A percentile compares a stretch with the other conserved stretches of the same genome.
Conservation (phyloP, 2,329 filamentous ascomycete genomes). For the Cadophora sp. region DNA sequence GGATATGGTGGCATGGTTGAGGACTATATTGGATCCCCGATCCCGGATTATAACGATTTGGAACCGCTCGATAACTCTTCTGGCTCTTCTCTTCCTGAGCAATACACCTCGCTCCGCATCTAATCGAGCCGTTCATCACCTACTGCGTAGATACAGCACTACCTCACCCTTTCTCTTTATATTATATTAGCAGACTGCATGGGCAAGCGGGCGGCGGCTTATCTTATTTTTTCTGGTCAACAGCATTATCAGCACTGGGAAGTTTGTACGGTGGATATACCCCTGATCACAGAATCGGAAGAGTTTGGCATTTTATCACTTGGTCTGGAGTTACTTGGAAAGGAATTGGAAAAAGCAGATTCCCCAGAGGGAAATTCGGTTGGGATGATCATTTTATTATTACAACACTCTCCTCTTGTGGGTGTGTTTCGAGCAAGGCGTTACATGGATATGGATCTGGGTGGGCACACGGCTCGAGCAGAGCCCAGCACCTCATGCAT, state of each 20-base stretch:
- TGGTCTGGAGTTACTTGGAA: slow-evolving; percentile 2
- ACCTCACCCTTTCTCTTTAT: background rate
- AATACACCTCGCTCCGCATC: background rate
- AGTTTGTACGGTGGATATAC: slow-evolving; percentile 18
- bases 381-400: background rate
- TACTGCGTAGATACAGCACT: background rate
- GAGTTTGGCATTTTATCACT: background rate
- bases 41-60: slow-evolving; percentile 43
- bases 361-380: background rate
- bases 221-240: background rate
- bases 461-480: background rate
- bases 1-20: slow-evolving; percentile 54
- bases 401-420: slow-evolving; percentile 12
- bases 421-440: slow-evolving; percentile 12
- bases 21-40: slow-evolving; percentile 35
- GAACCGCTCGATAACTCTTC: slow-evolving; percentile 29
- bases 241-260: background rate
- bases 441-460: background rate
- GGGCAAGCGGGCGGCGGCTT: background rate
- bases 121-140: background rate
- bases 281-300: slow-evolving; percentile 15
- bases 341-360: slow-evolving; percentile 2
- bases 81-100: background rate
- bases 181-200: background rate
- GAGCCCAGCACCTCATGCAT: background rate